Percentiles rank a stretch among this genome's conserved stretches.
Evolutionary conservation across 2,329 filamentous ascomycete genomes (phyloP).

Genomic region (Bipolaris victoriae): DNA sequence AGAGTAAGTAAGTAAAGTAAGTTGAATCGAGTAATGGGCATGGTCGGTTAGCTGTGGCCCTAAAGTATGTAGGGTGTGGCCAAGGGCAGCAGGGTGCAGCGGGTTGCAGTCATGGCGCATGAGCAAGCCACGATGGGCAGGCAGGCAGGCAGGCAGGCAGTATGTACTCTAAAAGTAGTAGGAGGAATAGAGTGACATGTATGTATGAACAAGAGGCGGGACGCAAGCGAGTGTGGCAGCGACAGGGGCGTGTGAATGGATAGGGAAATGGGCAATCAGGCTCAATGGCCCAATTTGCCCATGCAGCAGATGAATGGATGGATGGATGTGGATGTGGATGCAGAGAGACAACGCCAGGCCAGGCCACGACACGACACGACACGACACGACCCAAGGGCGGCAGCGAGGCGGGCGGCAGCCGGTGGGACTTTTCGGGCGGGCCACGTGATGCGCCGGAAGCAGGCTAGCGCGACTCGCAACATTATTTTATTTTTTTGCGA

Average conservation of each 20-base stretch:
- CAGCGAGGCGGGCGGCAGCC: conserved; percentile 12
- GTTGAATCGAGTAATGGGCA: no score
- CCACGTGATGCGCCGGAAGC: conserved; percentile 9
- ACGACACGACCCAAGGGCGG: no score
- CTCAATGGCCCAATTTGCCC: conserved; percentile 15
- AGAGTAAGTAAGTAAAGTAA: neutral
- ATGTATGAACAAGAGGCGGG: no score
- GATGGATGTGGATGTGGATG: conserved; percentile 14
- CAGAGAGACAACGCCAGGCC: no score
- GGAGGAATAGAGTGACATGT: no score
- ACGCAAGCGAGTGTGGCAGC: conserved; percentile 4
- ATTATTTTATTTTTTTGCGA: conserved; percentile 3
- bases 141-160: neutral
- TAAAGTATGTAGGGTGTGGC: neutral
- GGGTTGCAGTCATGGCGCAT: conserved; percentile 10
- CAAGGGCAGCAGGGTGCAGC: conserved; percentile 3
- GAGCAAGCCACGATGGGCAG: conserved; percentile 2
- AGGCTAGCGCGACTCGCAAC: neutral
- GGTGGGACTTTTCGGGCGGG: neutral
- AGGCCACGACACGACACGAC: no score
- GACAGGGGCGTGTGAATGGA: neutral
- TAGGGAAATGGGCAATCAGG: conserved; percentile 27
- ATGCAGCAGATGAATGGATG: no score
- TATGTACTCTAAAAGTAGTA: neutral
- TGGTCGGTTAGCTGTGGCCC: no score